Evolutionary conservation across 1,284 basidiomycete genomes (phyloP), one percentile per base, ranked within the genome.

Genomic region (Hemileia vastatrix): DNA sequence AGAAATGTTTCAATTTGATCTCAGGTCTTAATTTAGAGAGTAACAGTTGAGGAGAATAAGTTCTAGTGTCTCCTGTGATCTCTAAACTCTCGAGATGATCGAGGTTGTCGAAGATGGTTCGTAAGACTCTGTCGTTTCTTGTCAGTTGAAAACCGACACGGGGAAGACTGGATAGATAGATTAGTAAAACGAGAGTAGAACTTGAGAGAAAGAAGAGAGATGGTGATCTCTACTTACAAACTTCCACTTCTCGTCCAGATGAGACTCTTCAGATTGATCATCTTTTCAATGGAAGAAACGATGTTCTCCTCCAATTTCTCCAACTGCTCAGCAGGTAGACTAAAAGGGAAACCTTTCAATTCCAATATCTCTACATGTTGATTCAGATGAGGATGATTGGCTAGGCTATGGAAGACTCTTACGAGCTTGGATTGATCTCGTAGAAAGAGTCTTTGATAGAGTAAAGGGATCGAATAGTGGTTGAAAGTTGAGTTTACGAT

Each of bases 211-310:
- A 23, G 45, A 19, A 47, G 45, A 47, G 45, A 47, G 45, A 18
- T 47, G 45, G 21, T 3, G 45, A 47, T 47, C 18, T 27, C 27
- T 27, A 63, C 61, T 48, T 32, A 63, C 44, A 74, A 60, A 31
- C 71, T 72, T 24, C 73, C 73, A 5, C 71, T 70, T 36, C 73
- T 49, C 11, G 73, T 74, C 73, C 73, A 74, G 24, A 65, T 64
- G 47, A 74, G 67, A 45, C 65, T 65, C 18, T 65, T 59, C 6
- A 74, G 60, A 27, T 69, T 63, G 43, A 48, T 45, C 3, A 68
- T 67, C 24, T 67, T 47, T 18, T 47, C 24, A 43, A 74, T 66
- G 0, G 67, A 61, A 1, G 32, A 50, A 13, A 66, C 64, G 23
- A 74, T 70, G 9, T 67, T 63, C 9, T 63, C 47, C 58, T 74